These are phyloP conservation scores for Tetraselmis chui DNA, from an alignment of 139 green algal genomes.

Conservation along the genomic window DNA sequence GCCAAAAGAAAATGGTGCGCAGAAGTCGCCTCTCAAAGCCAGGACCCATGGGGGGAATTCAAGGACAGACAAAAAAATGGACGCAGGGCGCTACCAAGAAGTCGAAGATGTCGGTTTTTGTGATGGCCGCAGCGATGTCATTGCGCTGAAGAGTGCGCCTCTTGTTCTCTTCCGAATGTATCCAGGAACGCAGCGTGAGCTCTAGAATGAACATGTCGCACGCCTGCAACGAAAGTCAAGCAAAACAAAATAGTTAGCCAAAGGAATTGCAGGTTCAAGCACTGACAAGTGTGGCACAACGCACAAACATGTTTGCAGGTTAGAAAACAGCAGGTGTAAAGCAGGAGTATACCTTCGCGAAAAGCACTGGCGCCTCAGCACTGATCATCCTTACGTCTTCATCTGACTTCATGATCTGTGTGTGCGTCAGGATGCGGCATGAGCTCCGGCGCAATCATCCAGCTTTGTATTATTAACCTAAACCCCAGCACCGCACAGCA, in stretches of 20 bases:
- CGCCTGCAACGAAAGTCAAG: conserved; percentile 61
- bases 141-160: conserved; percentile 89
- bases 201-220: conserved; percentile 99
- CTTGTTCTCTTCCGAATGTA: conserved; percentile 94
- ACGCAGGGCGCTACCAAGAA: conserved; percentile 67
- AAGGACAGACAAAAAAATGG: background rate
- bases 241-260: no score
- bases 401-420: conserved; percentile 98
- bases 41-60: background rate
- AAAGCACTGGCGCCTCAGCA: conserved; percentile 94
- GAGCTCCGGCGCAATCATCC: no score
- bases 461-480: no score
- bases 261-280: no score
- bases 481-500: no score
- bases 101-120: conserved; percentile 90
- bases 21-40: background rate
- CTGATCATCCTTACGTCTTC: conserved; percentile 96
- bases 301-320: no score
- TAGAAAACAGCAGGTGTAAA: no score
- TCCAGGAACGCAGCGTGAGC: conserved; percentile 84
- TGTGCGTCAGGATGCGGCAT: background rate
- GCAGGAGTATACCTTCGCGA: conserved; percentile 94
- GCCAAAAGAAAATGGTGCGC: background rate
- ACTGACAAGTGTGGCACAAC: no score
- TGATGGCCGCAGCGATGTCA: conserved; percentile 93